phyloP scores from a whole-genome alignment of 2,329 filamentous ascomycete species.

The Penicillium capsulatum region DNA sequence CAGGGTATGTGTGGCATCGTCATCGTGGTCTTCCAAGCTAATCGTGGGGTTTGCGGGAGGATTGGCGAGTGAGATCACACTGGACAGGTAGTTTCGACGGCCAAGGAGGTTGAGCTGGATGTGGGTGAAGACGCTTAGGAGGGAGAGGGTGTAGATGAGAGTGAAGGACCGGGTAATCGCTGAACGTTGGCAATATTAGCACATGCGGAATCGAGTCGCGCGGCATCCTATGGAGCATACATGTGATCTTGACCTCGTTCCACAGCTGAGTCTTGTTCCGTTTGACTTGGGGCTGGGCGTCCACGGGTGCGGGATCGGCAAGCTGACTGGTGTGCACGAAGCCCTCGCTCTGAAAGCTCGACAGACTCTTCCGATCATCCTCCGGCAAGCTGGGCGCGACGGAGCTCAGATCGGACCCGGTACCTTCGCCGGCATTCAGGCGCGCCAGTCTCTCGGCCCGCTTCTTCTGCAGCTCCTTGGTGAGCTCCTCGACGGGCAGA shows the following conservation, averaged over 20 bases:
- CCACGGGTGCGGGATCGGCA: constrained; percentile 50
- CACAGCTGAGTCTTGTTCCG: constrained; percentile 91
- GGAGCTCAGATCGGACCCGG: constrained; percentile 54
- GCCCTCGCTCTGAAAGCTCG: constrained; percentile 73
- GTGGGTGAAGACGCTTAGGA: constrained; percentile 86
- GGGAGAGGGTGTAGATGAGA: constrained; percentile 81
- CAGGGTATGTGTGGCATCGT: constrained; percentile 79
- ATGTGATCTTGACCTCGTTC: constrained; percentile 95
- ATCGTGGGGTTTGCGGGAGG: constrained; percentile 71
- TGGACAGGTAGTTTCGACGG: constrained; percentile 90
- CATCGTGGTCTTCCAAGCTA: constrained; percentile 87
- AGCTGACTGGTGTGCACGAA: constrained; percentile 80
- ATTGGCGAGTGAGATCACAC: constrained; percentile 84
- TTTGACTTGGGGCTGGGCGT: constrained; percentile 52
- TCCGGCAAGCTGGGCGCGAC: constrained; percentile 67
- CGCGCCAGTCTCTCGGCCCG: constrained; percentile 68
- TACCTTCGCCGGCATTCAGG: constrained; percentile 53
- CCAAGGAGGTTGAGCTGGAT: constrained; percentile 97
- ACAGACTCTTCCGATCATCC: constrained; percentile 74
- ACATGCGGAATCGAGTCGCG: neutral
- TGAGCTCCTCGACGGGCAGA: constrained; percentile 87
- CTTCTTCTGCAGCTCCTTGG: constrained; percentile 90
- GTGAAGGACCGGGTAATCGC: constrained; percentile 89
- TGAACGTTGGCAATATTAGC: constrained; percentile 41
- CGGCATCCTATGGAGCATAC: constrained; percentile 49